Evolutionary conservation across 106 monocot genomes (phyloP), one percentile per base, ranked within the genome.

Genomic region (Apostasia shenzhenica): DNA sequence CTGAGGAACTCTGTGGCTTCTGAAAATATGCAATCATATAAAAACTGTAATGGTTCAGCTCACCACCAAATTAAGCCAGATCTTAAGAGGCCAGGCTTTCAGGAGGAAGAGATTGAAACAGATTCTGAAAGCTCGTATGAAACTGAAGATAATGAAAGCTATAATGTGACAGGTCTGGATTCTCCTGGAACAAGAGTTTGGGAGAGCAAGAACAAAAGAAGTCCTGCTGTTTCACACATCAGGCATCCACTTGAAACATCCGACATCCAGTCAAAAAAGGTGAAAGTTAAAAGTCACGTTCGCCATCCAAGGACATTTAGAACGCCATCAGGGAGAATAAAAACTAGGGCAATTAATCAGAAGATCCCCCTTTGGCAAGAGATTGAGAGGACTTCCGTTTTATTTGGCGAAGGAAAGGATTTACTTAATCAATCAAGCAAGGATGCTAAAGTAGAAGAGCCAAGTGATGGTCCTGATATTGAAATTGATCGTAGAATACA

Each of bases 101-200:
- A 67, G 67, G 57, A 73, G 61, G 82, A 80, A 58, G 89, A 81
- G 60, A 12, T 73, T 72, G 92, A 81, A 60, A 43, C 67, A 58
- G 87, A 83, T 46, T 81, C 72, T 69, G 85, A 90, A 54, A 86
- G 90, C 40, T 92, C 90, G 54, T 89, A 90, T 70, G 47, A 76
- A 58, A 83, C 83, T 67, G 92, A 93, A 59, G 87, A 78, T 58
- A 92, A 97, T 59, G 92, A 92, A 63, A 80, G 53, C 55, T 86
- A 65, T 68, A 82, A 70, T 61, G 88, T 89, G 42, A 95, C 72
- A 13, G 92, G 92, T 13, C 86, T 99, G 71, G 92, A 80, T 82
- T 89, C 97, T 70, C 97, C 97, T 61, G 92, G 80, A 79, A 99
- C 87, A 46, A 99, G 75, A 83, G 83, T 99, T 9, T 99, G 97